Evolutionary conservation across 352 stramenopile species (phyloP), one percentile per base, ranked within the genome.

Genomic region (Globisporangium nodosum): DNA sequence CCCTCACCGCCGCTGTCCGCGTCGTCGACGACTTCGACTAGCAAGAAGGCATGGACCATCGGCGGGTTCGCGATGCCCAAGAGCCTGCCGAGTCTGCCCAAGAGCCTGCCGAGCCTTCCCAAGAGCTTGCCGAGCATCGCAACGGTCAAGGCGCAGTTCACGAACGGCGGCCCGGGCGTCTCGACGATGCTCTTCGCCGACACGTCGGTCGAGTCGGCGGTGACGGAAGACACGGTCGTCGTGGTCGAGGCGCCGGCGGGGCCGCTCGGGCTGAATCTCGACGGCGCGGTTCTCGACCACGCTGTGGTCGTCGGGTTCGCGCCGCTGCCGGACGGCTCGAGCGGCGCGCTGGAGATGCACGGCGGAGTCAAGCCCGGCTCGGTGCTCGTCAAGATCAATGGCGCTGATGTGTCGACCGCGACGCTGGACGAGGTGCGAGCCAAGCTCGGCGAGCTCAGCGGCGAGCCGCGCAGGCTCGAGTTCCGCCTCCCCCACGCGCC

Each of bases 281-380:
- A 90, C 51, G 74, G 70, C 12, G 65, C 27, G 2, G 33, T 72
- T 18, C 50, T 55, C 1, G 68, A 70, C 56, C 59, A 57, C 16
- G 80, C 83, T 0, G 71, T 87, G 12, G 76, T 92, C 11, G 9
- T 76, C n/a, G 80, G 82, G 13, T 92, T 92, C 49, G 58, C 76
- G 16, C 56, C 66, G n/a, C 54, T 93, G 5, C 66, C 71, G 0
- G 78, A 88, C 35, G 80, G 78, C 35, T 71, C 71, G 11, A 56
- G 59, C 9, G 82, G 82, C 35, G 50, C 61, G 2, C 27, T 90
- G 0, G 79, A 90, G 56, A 16, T 59, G 0, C 67, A 74, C 39
- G 82, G 77, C 35, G 64, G 60, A 18, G 58, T 92, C 13, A 33
- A 53, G 18, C 64, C 61, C 1, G 78, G 82, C 40, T 66, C 78